Evolutionary conservation across 2,329 filamentous ascomycete genomes (phyloP), one percentile per base, ranked within the genome.

Genomic region (Pseudogymnoascus sp.): DNA sequence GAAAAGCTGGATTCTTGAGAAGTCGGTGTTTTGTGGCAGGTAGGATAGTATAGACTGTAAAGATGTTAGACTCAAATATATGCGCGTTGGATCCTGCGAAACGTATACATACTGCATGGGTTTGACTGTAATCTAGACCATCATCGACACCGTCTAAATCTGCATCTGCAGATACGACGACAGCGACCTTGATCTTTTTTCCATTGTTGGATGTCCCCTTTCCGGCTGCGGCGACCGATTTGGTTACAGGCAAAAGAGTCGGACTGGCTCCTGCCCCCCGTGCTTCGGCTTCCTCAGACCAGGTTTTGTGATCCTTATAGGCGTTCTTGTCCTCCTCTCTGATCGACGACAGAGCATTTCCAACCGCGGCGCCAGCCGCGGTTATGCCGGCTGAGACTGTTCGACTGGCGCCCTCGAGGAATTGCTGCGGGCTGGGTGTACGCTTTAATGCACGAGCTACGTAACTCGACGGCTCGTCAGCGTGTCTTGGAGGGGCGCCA

Each of bases 281-380:
- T 56, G 87, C 81, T 67, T 89, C 86, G 19, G 87, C 89, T 74
- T 96, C 92, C 72, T 96, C 91, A 12, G 88, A 91, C 92, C 92
- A 96, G 58, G 90, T 85, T 71, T 90, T 88, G 73, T 94, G 90
- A 72, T 96, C 92, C 64, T 84, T 85, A 71, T 88, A 94, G 58
- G 87, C 87, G 63, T 83, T 82, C 70, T 84, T 85, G 69, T 92
- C 89, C 70, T 95, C 91, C 71, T 96, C 89, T 60, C 88, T 82
- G 65, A 95, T 94, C 13, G 89, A 86, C 59, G 86, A 86, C 65
- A 96, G 77, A 23, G 90, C 91, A 63, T 87, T 90, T 39, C 90
- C 90, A 63, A 95, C 83, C 55, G 82, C 89, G 15, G 89, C 88
- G 12, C 91, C 89, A 0, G 90, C 90, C 8, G 90, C 91, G 23